phyloP scores from a whole-genome alignment of 129 eudicot species.

The Mikania micrantha region DNA sequence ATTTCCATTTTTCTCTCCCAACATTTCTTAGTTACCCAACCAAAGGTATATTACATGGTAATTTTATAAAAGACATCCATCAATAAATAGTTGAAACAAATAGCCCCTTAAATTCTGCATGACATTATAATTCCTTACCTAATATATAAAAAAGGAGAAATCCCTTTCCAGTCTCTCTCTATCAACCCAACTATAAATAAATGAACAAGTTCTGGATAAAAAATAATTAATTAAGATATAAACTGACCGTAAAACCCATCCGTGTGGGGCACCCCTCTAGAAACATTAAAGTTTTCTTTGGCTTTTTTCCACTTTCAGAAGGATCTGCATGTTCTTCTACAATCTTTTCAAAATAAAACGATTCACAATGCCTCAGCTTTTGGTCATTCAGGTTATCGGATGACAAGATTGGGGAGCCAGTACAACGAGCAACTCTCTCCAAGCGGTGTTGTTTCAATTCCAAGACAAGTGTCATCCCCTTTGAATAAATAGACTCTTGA shows the following conservation, averaged over 20 bases:
- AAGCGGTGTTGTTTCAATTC: constrained; percentile 86
- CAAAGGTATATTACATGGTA: neutral
- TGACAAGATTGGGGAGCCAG: constrained; percentile 65
- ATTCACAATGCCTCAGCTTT: constrained; percentile 65
- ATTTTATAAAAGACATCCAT: neutral
- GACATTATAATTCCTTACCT: neutral
- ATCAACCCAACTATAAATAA: neutral
- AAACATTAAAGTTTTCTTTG: constrained; percentile 81
- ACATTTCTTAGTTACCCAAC: neutral
- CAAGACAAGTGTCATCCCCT: constrained; percentile 71
- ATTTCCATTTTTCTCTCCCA: neutral
- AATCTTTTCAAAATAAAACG: constrained; percentile 68
- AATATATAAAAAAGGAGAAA: neutral
- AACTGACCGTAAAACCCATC: constrained; percentile 76
- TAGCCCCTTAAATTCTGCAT: neutral
- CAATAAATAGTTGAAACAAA: neutral
- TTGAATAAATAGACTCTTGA: constrained; percentile 58
- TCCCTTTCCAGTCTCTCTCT: too few species aligned
- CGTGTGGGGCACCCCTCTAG: constrained; percentile 71
- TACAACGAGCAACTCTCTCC: constrained; percentile 80
- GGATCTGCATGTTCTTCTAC: constrained; percentile 65
- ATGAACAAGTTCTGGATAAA: neutral
- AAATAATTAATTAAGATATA: neutral
- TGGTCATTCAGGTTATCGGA: constrained; percentile 38
- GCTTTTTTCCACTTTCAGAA: constrained; percentile 64